Conservation (phyloP, 2,329 filamentous ascomycete species). For the Didymella glomerata region DNA sequence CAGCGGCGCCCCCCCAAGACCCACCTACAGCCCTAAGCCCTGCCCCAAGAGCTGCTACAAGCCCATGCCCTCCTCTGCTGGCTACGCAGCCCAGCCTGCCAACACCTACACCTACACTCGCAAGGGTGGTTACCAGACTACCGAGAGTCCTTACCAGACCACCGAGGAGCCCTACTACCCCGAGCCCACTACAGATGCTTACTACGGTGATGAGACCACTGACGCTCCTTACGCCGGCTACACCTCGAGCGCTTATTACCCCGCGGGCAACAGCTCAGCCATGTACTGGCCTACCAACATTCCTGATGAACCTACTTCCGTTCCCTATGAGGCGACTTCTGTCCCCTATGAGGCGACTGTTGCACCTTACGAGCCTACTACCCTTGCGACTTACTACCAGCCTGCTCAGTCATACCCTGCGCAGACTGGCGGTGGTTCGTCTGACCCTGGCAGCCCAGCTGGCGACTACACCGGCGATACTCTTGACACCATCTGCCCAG, state of each 20-base stretch:
- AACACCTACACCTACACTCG: conserved; percentile 13
- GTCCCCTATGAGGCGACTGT: conserved; percentile 3
- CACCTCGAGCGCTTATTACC: conserved; percentile 4
- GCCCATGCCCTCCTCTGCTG: not conserved
- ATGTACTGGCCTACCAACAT: not conserved
- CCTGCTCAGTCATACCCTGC: conserved; percentile 3
- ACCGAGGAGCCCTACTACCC: conserved; percentile 9
- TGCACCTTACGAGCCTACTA: conserved; percentile 9
- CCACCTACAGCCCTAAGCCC: conserved; percentile 1
- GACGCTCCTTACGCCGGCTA: conserved; percentile 7
- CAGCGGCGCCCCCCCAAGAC: conserved; percentile 13
- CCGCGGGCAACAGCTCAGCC: conserved; percentile 10
- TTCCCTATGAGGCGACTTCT: conserved; percentile 9
- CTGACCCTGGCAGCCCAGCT: conserved; percentile 14
- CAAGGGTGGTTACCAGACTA: conserved; percentile 11
- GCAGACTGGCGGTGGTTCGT: conserved; percentile 3
- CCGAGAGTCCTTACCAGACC: conserved; percentile 3
- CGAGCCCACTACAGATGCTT: not conserved
- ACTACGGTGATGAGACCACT: conserved; percentile 5
- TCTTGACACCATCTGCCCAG: conserved; percentile 33
- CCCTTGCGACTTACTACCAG: conserved; percentile 12
- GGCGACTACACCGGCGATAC: conserved; percentile 32
- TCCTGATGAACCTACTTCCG: not conserved
- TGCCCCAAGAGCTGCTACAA: conserved; percentile 23
- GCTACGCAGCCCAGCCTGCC: conserved; percentile 7